These are phyloP conservation scores for Globisporangium lucens DNA, from an alignment of 352 stramenopile species.

Conservation along the genomic window DNA sequence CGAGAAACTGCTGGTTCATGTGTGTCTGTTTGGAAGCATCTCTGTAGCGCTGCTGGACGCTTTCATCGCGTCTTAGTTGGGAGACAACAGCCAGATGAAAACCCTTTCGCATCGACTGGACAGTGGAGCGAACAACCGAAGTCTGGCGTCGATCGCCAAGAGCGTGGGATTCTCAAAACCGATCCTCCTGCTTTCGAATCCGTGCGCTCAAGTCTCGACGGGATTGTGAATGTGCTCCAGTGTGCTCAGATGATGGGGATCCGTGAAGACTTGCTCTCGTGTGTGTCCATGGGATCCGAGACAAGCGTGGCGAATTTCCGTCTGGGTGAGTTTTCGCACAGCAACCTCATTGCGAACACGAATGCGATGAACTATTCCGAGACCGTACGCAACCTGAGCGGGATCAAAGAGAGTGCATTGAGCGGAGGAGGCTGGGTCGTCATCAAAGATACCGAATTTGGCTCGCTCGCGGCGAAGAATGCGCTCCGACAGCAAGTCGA, in stretches of 20 bases:
- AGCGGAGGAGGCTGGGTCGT: slow-evolving; percentile 30
- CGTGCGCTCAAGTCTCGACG: neutral
- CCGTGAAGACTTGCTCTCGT: slow-evolving; percentile 13
- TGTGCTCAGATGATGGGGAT: slow-evolving; percentile 7
- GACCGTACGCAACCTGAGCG: slow-evolving; percentile 13
- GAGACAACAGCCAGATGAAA: neutral
- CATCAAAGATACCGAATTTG: slow-evolving; percentile 20
- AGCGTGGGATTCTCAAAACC: slow-evolving; percentile 12
- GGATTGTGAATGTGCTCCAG: slow-evolving; percentile 10
- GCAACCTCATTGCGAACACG: slow-evolving; percentile 12
- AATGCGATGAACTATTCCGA: slow-evolving; percentile 9
- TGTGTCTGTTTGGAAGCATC: slow-evolving; percentile 28
- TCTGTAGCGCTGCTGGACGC: slow-evolving; percentile 22
- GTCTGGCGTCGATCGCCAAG: slow-evolving; percentile 4
- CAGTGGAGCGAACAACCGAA: slow-evolving; percentile 1
- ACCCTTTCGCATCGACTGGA: slow-evolving; percentile 16
- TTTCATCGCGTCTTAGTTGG: slow-evolving; percentile 26
- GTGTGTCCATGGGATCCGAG: slow-evolving; percentile 15
- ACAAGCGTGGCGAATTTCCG: slow-evolving; percentile 12
- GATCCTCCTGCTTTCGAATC: slow-evolving; percentile 14
- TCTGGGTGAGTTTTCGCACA: slow-evolving; percentile 14
- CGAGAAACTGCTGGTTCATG: slow-evolving; percentile 30
- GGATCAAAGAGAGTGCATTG: slow-evolving; percentile 28
- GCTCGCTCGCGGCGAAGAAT: slow-evolving; percentile 15
- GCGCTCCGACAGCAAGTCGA: slow-evolving; percentile 31